Percentiles rank a stretch among this genome's conserved stretches.
phyloP scores from a whole-genome alignment of 1,139 yeast species.

The Torulaspora pretoriensis region DNA sequence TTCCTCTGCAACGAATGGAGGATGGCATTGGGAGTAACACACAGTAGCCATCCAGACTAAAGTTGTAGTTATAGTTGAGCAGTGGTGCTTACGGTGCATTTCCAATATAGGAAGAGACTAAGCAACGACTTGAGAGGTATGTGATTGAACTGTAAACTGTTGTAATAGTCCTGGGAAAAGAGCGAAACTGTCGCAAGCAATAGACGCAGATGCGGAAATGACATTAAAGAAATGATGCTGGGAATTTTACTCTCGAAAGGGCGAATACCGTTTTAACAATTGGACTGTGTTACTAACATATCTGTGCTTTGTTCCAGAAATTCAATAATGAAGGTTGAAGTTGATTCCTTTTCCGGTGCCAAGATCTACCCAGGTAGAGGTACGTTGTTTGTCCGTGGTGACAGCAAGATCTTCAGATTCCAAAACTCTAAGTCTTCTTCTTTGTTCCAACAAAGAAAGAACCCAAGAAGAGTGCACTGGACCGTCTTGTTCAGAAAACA shows the following conservation, averaged over 20 bases:
- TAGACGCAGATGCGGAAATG: not conserved
- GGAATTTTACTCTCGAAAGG: too few species aligned
- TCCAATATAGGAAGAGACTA: slow-evolving; percentile 11
- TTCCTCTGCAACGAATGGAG: too few species aligned
- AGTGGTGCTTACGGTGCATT: not conserved
- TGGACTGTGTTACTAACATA: slow-evolving; percentile 5
- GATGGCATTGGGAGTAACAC: too few species aligned
- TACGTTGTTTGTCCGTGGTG: slow-evolving; percentile 98
- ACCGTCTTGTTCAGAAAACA: slow-evolving; percentile 99
- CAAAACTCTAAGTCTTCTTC: slow-evolving; percentile 97
- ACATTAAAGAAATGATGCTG: too few species aligned
- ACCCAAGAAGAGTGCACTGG: slow-evolving; percentile 99
- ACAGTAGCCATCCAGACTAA: not conserved
- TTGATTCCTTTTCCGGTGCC: slow-evolving; percentile 98
- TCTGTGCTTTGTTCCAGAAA: slow-evolving; percentile 4
- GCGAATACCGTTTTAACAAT: not conserved
- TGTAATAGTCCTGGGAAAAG: not conserved
- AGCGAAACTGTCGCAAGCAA: not conserved
- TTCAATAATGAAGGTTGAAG: slow-evolving; percentile 89
- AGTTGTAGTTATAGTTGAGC: not conserved
- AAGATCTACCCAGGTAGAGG: slow-evolving; percentile 99
- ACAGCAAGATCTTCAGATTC: slow-evolving; percentile 99
- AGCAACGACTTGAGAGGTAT: slow-evolving; percentile 24
- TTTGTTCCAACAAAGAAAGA: slow-evolving; percentile 99
- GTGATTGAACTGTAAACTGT: slow-evolving; percentile 6